phyloP scores from a whole-genome alignment of 164 flowering plant species.

The Liriodendron chinense region DNA sequence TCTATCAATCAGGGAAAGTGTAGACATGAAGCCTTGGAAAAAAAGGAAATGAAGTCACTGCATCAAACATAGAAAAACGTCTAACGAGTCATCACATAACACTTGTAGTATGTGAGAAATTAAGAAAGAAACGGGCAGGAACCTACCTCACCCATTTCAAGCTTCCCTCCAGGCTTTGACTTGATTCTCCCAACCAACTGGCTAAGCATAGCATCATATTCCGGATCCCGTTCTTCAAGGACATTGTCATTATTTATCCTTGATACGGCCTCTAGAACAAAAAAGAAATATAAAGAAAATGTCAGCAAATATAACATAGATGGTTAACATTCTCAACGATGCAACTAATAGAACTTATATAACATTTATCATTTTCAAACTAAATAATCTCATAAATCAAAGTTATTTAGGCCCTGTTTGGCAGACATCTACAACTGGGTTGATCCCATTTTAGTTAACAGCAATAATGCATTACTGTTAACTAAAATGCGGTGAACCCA shows the following conservation, averaged over 20 bases:
- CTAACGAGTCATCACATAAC: neutral
- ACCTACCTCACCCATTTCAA: conserved; percentile 92
- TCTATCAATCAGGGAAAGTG: too few relatives aligned
- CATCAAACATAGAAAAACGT: neutral
- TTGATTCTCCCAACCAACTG: conserved; percentile 85
- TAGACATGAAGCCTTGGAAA: too few relatives aligned
- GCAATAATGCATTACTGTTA: too few relatives aligned
- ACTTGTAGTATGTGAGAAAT: too few relatives aligned
- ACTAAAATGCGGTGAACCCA: too few relatives aligned
- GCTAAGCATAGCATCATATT: conserved; percentile 77
- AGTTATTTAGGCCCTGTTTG: too few relatives aligned
- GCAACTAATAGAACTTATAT: neutral
- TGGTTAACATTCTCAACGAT: neutral
- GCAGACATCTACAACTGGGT: too few relatives aligned
- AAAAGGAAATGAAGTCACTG: neutral
- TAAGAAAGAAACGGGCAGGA: neutral
- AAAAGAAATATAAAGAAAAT: neutral
- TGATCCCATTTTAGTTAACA: too few relatives aligned
- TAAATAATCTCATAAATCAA: neutral
- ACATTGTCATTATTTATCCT: conserved; percentile 38
- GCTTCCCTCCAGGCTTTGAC: conserved; percentile 82
- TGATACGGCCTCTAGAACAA: conserved; percentile 31
- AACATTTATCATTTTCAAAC: neutral
- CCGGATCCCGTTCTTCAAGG: conserved; percentile 67
- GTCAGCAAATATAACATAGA: neutral